phyloP scores from a whole-genome alignment of 2,329 filamentous ascomycete genomes.

The Aspergillus sp. region DNA sequence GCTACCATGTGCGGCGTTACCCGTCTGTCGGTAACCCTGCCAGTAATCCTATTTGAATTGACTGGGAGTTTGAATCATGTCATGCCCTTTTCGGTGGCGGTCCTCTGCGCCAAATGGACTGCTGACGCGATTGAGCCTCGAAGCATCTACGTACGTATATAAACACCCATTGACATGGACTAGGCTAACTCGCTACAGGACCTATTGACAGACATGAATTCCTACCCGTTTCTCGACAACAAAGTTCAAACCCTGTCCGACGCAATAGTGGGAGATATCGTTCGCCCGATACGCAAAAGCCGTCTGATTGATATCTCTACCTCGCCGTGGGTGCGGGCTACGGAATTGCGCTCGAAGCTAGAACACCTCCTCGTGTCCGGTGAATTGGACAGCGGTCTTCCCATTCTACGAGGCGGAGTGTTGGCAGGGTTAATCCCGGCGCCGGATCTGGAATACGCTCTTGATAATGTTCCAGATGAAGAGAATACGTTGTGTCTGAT shows the following conservation, averaged over 20 bases:
- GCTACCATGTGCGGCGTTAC: slow-evolving; percentile 98
- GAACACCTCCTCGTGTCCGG: slow-evolving; percentile 74
- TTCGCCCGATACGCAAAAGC: slow-evolving; percentile 63
- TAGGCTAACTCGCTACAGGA: slow-evolving; percentile 48
- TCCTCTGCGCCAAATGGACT: slow-evolving; percentile 96
- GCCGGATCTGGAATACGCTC: slow-evolving; percentile 84
- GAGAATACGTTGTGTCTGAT: slow-evolving; percentile 67
- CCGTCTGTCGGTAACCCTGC: slow-evolving; percentile 81
- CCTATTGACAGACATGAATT: slow-evolving; percentile 90
- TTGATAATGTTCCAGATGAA: slow-evolving; percentile 76
- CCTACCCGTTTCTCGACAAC: slow-evolving; percentile 94
- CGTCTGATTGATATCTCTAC: slow-evolving; percentile 81
- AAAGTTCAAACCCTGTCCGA: slow-evolving; percentile 90
- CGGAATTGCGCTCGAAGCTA: slow-evolving; percentile 68
- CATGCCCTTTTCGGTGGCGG: slow-evolving; percentile 82
- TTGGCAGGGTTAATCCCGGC: slow-evolving; percentile 88
- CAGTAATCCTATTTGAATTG: slow-evolving; percentile 90
- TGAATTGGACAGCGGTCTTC: slow-evolving; percentile 84
- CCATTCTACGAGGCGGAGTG: slow-evolving; percentile 69
- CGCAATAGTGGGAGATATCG: slow-evolving; percentile 77
- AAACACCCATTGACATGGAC: neutral
- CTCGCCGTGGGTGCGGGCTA: slow-evolving; percentile 71
- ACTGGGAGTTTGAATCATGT: slow-evolving; percentile 94
- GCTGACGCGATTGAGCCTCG: slow-evolving; percentile 89
- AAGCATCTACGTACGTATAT: slow-evolving; percentile 71